Base-by-base conservation (phyloP, 495 filamentous ascomycete species). In the Podospora pseudoanserina region DNA sequence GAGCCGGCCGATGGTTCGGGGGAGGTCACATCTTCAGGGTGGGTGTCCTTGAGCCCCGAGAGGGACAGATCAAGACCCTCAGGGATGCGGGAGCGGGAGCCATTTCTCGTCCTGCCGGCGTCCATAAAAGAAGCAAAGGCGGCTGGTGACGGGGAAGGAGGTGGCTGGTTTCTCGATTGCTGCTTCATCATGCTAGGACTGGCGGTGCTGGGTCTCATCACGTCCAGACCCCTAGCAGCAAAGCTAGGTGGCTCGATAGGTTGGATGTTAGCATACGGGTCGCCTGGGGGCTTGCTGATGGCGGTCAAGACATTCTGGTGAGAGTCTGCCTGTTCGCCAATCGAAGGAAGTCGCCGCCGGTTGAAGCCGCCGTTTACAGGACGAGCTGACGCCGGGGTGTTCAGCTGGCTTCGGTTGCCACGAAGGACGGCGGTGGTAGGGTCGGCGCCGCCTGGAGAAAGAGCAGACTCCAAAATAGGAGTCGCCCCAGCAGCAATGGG, bases 391-490 rank as follows among this genome's bases (percentile, higher is more conserved):
- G 89, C 86, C 0, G 91, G 90, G 15, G 91, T 89, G 69, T 86
- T 86, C 59, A 86, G 80, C 23, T 77, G 75, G 70, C 83, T 87
- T 27, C 81, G 80, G 69, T 82, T 80, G 58, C 88, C 86, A 69
- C 89, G 85, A 54, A 89, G 80, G 69, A 91, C 89, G 3, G 89
- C 90, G 5, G 85, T 86, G 9, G 85, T 84, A n/a, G 90, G 83
- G 57, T 87, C 85, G 54, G 71, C 74, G n/a, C 87, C 90, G 49
- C 86, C 82, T 2, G 92, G 91, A 28, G 92, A 92, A 34, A 95
- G 81, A 13, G 94, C 95, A 53, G 94, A 96, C 70, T 97, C 92
- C 3, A 92, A 90, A 74, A 98, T 97, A 1, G 95, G 95, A 4
- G 96, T 99, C 15, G 90, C 85, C 54, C 89, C 91, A 4, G 87